A percentile compares a stretch with the other conserved stretches of the same genome.
phyloP scores from a whole-genome alignment of 2,329 filamentous ascomycete species.

The Scytalidium lignicola region DNA sequence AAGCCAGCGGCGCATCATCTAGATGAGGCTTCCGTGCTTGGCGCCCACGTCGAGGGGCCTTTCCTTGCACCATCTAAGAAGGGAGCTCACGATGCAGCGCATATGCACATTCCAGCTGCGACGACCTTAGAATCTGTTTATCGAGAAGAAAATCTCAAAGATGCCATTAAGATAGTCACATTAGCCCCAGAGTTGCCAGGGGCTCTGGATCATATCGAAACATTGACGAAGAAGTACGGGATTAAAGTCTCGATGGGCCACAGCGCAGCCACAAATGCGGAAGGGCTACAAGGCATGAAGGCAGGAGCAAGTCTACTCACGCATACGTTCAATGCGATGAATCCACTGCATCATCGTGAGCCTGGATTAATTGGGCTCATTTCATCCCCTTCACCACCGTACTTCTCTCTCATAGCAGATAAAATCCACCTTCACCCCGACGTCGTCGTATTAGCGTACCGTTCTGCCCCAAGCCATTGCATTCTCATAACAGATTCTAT shows the following conservation, averaged over 20 bases:
- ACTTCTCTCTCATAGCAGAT: constrained; percentile 48
- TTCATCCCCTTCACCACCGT: constrained; percentile 31
- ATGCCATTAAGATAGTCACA: constrained; percentile 43
- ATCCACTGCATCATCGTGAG: constrained; percentile 41
- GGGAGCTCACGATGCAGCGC: constrained; percentile 39
- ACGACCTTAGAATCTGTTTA: constrained; percentile 33
- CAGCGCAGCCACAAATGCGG: constrained; percentile 40
- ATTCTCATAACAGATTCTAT: constrained; percentile 50
- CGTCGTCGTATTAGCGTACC: constrained; percentile 43
- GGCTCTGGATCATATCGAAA: constrained; percentile 34
- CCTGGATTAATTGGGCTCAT: constrained; percentile 42
- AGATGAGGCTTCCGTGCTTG: constrained; percentile 43
- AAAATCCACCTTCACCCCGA: constrained; percentile 48
- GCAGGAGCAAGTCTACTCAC: constrained; percentile 47
- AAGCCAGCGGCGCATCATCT: constrained; percentile 34
- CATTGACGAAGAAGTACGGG: constrained; percentile 29
- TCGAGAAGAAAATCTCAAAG: constrained; percentile 34
- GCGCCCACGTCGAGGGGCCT: constrained; percentile 52
- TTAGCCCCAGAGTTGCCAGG: constrained; percentile 46
- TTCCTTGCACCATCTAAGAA: constrained; percentile 48
- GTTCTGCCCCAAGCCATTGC: constrained; percentile 38
- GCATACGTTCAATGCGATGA: constrained; percentile 52
- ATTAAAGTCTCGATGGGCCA: constrained; percentile 32
- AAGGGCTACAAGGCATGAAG: constrained; percentile 38
- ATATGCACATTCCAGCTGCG: constrained; percentile 19